Conservation (phyloP, 1,284 basidiomycete genomes). For the Rhodotorula sp. region DNA sequence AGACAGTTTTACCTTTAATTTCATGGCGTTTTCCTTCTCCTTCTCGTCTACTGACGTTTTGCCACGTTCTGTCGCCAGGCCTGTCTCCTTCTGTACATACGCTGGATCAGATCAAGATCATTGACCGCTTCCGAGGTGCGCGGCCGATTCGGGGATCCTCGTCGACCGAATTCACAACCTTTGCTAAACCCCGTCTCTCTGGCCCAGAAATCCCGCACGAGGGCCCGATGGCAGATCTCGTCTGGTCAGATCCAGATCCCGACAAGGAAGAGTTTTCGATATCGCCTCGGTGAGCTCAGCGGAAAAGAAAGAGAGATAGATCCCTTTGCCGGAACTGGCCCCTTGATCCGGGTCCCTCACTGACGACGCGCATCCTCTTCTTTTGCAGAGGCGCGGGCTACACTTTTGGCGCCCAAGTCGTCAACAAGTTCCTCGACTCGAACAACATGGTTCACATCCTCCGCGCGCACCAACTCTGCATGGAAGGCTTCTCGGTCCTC, state of each 20-base stretch:
- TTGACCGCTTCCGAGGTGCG: slow-evolving; percentile 91
- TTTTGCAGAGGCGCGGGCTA: slow-evolving; percentile 85
- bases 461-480: slow-evolving; percentile 96
- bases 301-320: neutral
- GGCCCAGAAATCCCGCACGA: slow-evolving; percentile 92
- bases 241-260: slow-evolving; percentile 99
- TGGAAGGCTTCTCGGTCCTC: slow-evolving; percentile 95
- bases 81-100: slow-evolving; percentile 97
- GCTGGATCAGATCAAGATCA: slow-evolving; percentile 99
- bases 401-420: slow-evolving; percentile 96
- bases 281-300: slow-evolving; percentile 74
- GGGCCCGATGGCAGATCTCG: slow-evolving; percentile 99
- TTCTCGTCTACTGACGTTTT: neutral
- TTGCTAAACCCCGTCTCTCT: neutral
- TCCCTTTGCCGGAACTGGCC: neutral
- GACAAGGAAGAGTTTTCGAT: slow-evolving; percentile 99
- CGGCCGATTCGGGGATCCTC: neutral
- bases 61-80: slow-evolving; percentile 54
- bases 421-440: slow-evolving; percentile 92
- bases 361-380: slow-evolving; percentile 14
- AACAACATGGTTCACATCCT: slow-evolving; percentile 98
- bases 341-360: slow-evolving; percentile 14
- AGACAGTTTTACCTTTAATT: no score
- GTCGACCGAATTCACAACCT: neutral
- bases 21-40: neutral